Evolutionary conservation across 495 filamentous ascomycete genomes (phyloP).

Genomic region (Penicillium argentinense): DNA sequence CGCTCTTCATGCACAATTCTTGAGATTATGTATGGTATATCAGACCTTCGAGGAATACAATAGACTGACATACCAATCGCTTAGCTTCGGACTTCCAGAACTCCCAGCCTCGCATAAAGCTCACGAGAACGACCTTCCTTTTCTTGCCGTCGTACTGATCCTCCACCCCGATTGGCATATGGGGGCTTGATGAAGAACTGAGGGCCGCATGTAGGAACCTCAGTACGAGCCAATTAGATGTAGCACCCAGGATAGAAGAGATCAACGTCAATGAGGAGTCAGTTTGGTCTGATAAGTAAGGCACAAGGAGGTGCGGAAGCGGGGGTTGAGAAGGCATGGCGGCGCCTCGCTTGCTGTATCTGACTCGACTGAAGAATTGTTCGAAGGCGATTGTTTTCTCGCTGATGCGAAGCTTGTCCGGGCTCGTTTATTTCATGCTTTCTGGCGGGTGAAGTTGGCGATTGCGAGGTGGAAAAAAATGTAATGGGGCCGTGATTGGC

Average conservation of each 20-base stretch:
- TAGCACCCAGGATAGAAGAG: conserved; percentile 69
- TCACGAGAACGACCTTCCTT: conserved; percentile 69
- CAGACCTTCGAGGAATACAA: background rate
- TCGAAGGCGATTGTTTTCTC: background rate
- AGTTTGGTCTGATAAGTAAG: conserved; percentile 54
- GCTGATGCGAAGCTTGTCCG: background rate
- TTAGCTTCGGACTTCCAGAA: conserved; percentile 72
- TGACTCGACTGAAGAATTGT: background rate
- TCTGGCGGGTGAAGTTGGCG: conserved; percentile 5
- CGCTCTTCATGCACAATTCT: no score
- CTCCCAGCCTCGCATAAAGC: conserved; percentile 69
- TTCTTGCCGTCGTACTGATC: conserved; percentile 26
- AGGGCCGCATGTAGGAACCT: conserved; percentile 63
- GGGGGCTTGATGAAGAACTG: conserved; percentile 18
- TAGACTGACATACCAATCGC: conserved; percentile 51
- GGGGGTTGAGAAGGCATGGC: conserved; percentile 50
- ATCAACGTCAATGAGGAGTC: conserved; percentile 65
- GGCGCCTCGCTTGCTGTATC: conserved; percentile 2
- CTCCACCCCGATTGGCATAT: conserved; percentile 21
- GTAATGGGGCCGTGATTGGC: conserved; percentile 33
- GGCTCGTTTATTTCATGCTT: background rate
- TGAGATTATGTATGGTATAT: no score
- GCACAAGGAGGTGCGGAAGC: conserved; percentile 67
- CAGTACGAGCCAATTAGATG: conserved; percentile 72
- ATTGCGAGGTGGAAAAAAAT: conserved; percentile 37